Evolutionary conservation across 768 basidiomycete genomes (phyloP).

Genomic region (Punctularia strigosozonata): DNA sequence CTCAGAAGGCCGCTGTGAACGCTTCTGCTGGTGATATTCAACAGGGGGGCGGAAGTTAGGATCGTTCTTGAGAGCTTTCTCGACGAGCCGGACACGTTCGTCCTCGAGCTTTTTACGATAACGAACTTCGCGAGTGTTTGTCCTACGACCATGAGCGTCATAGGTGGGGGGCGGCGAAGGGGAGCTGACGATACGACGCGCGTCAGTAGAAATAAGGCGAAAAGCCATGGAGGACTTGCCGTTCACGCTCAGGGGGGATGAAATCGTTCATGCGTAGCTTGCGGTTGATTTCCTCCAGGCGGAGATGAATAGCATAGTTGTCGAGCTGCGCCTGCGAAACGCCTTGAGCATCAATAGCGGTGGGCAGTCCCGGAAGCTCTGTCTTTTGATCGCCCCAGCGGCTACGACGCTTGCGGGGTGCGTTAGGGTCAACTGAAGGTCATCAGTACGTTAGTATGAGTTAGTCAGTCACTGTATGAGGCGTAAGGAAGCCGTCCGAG

Average conservation of each 20-base stretch:
- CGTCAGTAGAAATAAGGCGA: conserved; percentile 7
- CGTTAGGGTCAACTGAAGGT: conserved; percentile 66
- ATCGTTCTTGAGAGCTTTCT: conserved; percentile 94
- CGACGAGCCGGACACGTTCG: conserved; percentile 86
- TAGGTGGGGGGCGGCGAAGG: conserved; percentile 96
- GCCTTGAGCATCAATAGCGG: conserved; percentile 85
- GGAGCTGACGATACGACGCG: conserved; percentile 44
- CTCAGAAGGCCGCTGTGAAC: conserved; percentile 86
- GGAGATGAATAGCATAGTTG: conserved; percentile 92
- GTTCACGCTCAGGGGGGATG: conserved; percentile 89
- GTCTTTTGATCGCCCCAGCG: conserved; percentile 95
- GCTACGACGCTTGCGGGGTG: conserved; percentile 88
- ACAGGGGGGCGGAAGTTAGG: conserved; percentile 96
- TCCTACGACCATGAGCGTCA: conserved; percentile 93
- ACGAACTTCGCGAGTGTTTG: conserved; percentile 96
- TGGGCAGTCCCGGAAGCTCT: conserved; percentile 87
- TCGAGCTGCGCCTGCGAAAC: conserved; percentile 95
- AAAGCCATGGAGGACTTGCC: conserved; percentile 31
- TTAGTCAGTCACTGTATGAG: conserved; percentile 22
- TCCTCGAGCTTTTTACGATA: conserved; percentile 94
- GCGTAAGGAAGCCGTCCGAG: conserved; percentile 5
- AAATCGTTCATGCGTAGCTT: conserved; percentile 91
- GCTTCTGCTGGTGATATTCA: conserved; percentile 92
- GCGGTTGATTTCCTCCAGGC: conserved; percentile 95
- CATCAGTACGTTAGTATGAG: conserved; percentile 46